phyloP scores from a whole-genome alignment of 2,329 filamentous ascomycete species.

The Pseudocercospora eumusae region DNA sequence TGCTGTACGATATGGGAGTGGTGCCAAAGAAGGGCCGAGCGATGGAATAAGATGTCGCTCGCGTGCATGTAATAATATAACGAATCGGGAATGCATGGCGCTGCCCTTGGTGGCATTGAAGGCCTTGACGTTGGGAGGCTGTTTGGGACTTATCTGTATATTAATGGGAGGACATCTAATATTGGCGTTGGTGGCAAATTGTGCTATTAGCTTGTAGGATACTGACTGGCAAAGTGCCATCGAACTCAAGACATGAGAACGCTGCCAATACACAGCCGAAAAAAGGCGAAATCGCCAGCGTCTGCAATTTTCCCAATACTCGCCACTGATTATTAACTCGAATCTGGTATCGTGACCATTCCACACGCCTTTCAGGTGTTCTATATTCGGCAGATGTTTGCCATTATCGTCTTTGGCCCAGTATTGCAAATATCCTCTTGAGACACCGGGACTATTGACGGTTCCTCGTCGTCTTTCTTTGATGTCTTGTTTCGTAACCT shows the following conservation, averaged over 20 bases:
- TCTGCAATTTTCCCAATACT: not conserved
- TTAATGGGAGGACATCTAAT: not conserved
- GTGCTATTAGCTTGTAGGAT: not conserved
- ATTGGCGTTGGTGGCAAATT: not conserved
- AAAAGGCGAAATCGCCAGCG: not conserved
- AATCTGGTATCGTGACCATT: constrained; percentile 9
- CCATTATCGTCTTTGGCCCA: constrained; percentile 8
- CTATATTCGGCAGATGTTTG: not conserved
- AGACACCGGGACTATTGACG: constrained; percentile 1
- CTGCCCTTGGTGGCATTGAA: not conserved
- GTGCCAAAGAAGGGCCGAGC: not conserved
- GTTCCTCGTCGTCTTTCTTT: not conserved
- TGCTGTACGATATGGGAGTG: not conserved
- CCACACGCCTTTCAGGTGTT: not conserved
- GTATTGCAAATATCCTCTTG: constrained; percentile 2
- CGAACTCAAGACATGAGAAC: not conserved
- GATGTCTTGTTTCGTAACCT: not conserved
- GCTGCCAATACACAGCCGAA: not conserved
- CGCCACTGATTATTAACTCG: constrained; percentile 12
- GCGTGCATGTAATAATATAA: not conserved
- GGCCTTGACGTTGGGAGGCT: not conserved
- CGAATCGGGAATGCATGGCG: not conserved
- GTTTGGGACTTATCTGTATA: not conserved
- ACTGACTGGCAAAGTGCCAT: not conserved
- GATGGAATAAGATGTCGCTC: not conserved